Evolutionary conservation across 495 filamentous ascomycete genomes (phyloP).

Genomic region (Tricharina praecox): DNA sequence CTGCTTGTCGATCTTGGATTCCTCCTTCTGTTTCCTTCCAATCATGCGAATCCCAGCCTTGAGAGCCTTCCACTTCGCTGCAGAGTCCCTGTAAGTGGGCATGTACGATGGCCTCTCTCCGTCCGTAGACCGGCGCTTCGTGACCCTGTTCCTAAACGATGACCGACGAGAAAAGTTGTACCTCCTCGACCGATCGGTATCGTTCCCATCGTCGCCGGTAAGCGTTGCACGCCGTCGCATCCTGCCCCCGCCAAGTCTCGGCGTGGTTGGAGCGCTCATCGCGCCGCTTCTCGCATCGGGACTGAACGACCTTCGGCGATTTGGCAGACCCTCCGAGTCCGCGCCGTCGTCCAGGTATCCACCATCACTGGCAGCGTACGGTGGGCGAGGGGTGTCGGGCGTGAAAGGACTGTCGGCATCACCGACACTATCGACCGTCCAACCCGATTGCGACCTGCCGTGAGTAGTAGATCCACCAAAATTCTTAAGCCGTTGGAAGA

Average conservation of each 20-base stretch:
- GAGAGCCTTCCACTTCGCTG: slow-evolving; percentile 70
- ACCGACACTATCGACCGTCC: slow-evolving; percentile 22
- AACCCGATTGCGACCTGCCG: slow-evolving; percentile 21
- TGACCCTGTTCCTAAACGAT: slow-evolving; percentile 5
- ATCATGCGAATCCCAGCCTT: slow-evolving; percentile 72
- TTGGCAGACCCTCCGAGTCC: slow-evolving; percentile 1
- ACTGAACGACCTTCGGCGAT: slow-evolving; percentile 15
- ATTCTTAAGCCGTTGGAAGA: slow-evolving; percentile 23
- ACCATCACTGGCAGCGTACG: slow-evolving; percentile 2
- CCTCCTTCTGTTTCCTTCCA: slow-evolving; percentile 58
- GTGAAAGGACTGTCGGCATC: slow-evolving; percentile 14
- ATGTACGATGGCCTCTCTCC: slow-evolving; percentile 2
- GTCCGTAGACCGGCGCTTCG: slow-evolving; percentile 4
- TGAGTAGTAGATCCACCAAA: slow-evolving; percentile 16
- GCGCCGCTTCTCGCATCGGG: slow-evolving; percentile 7
- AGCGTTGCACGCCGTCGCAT: slow-evolving; percentile 19
- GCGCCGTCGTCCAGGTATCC: slow-evolving; percentile 4
- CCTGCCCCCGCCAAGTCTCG: slow-evolving; percentile 5
- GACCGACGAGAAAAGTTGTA: slow-evolving; percentile 1
- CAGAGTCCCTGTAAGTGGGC: slow-evolving; percentile 11
- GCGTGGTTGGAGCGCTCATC: slow-evolving; percentile 7
- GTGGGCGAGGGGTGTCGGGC: neutral
- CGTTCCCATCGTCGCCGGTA: slow-evolving; percentile 14
- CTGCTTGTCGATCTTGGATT: slow-evolving; percentile 70
- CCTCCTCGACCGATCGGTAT: slow-evolving; percentile 3